Evolutionary conservation across 495 filamentous ascomycete species (phyloP).

Genomic region (Lineolata rhizophorae): DNA sequence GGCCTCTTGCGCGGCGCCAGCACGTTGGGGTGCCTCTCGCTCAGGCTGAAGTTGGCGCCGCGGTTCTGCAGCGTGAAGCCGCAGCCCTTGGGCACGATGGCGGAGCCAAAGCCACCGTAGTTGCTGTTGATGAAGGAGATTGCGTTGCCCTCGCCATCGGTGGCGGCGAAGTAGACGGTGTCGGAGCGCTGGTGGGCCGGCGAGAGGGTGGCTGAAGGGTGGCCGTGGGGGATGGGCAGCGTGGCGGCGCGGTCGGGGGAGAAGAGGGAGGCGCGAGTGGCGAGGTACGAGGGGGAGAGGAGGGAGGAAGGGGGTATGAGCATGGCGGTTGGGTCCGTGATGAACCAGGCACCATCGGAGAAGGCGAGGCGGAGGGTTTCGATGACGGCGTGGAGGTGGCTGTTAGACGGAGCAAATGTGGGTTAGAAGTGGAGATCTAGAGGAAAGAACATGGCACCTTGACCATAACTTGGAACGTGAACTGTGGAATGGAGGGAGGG

Average conservation of each 20-base stretch:
- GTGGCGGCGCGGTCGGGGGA: constrained; percentile 31
- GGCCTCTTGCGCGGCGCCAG: constrained; percentile 69
- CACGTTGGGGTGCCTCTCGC: constrained; percentile 47
- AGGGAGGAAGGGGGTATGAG: constrained; percentile 42
- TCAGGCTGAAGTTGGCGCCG: constrained; percentile 61
- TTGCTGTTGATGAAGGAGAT: constrained; percentile 95
- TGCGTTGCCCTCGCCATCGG: constrained; percentile 65
- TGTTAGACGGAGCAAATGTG: no score
- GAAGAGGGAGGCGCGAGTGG: constrained; percentile 49
- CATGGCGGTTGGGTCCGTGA: constrained; percentile 55
- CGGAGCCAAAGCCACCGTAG: constrained; percentile 76
- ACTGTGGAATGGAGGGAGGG: not conserved
- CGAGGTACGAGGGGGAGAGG: constrained; percentile 38
- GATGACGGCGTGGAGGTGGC: constrained; percentile 76
- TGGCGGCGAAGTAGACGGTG: constrained; percentile 81
- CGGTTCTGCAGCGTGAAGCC: constrained; percentile 92
- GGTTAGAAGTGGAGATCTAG: no score
- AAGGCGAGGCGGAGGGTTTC: constrained; percentile 84
- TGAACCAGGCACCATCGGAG: constrained; percentile 73
- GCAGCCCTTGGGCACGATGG: constrained; percentile 60
- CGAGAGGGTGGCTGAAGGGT: no score
- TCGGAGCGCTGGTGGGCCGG: constrained; percentile 54
- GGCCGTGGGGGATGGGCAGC: constrained; percentile 33
- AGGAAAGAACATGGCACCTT: no score
- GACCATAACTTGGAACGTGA: no score